Conservation (phyloP, 805 yeast genomes). For the Candida boidinii region DNA sequence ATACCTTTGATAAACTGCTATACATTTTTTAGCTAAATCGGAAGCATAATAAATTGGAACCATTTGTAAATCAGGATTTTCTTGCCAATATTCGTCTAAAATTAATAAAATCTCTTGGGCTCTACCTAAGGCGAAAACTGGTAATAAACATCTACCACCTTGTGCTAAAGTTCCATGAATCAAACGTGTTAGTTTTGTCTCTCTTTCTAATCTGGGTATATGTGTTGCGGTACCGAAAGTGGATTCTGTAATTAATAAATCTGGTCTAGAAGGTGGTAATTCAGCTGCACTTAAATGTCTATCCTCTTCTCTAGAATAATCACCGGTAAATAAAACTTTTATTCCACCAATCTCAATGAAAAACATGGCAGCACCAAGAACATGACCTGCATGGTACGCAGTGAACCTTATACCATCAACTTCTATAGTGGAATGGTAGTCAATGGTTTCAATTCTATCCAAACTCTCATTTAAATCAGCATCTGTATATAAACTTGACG, state of each 20-base stretch:
- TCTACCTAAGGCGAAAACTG: conserved; percentile 94
- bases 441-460: conserved; percentile 87
- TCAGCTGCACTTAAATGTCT: conserved; percentile 94
- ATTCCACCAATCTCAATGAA: conserved; percentile 91
- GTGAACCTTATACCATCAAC: conserved; percentile 93
- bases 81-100: conserved; percentile 90
- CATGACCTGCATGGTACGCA: conserved; percentile 99
- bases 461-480: conserved; percentile 84
- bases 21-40: conserved; percentile 86
- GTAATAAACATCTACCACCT: conserved; percentile 89
- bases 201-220: conserved; percentile 83
- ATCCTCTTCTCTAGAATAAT: conserved; percentile 91
- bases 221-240: conserved; percentile 98
- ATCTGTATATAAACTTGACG: conserved; percentile 61
- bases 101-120: conserved; percentile 91
- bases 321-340: conserved; percentile 88
- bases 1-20: conserved; percentile 95
- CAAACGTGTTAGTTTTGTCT: conserved; percentile 66
- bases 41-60: conserved; percentile 89
- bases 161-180: conserved; percentile 77
- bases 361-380: conserved; percentile 97
- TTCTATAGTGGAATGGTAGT: conserved; percentile 91
- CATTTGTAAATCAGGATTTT: conserved; percentile 71
- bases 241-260: conserved; percentile 85
- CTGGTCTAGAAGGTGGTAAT: conserved; percentile 82